Evolutionary conservation across 2,329 filamentous ascomycete genomes (phyloP).

Genomic region (Spiromastix sp.): DNA sequence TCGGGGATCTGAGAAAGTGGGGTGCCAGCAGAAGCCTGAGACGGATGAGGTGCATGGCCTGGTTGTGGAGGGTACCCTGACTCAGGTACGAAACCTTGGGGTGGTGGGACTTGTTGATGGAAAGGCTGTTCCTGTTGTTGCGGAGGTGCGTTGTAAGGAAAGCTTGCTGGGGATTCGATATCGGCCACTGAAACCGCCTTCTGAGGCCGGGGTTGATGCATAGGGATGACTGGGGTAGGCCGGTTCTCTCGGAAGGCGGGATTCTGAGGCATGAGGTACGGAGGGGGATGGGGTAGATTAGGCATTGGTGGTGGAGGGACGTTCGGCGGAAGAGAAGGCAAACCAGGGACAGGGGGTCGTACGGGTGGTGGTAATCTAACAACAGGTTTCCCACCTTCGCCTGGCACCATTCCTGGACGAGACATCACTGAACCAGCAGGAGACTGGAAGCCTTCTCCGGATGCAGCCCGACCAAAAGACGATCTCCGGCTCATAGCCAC

Average conservation of each 20-base stretch:
- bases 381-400: slow-evolving; percentile 58
- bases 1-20: slow-evolving; percentile 88
- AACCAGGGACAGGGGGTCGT: slow-evolving; percentile 18
- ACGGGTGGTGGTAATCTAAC: slow-evolving; percentile 68
- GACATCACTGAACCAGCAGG: slow-evolving; percentile 71
- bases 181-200: slow-evolving; percentile 88
- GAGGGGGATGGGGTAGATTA: slow-evolving; percentile 32
- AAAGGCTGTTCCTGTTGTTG: slow-evolving; percentile 73
- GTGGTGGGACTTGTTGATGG: slow-evolving; percentile 83
- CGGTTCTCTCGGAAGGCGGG: slow-evolving; percentile 51
- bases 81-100: slow-evolving; percentile 47
- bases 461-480: slow-evolving; percentile 58
- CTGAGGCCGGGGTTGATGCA: slow-evolving; percentile 91
- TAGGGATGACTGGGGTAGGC: slow-evolving; percentile 50
- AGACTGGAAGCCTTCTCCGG: slow-evolving; percentile 66
- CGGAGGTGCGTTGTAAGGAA: slow-evolving; percentile 49
- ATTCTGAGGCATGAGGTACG: slow-evolving; percentile 45
- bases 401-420: slow-evolving; percentile 47
- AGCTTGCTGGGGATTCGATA: slow-evolving; percentile 70
- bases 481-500: slow-evolving; percentile 81
- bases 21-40: slow-evolving; percentile 62
- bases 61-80: slow-evolving; percentile 48
- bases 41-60: slow-evolving; percentile 59
- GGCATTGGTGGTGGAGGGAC: slow-evolving; percentile 2
- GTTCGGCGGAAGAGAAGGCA: slow-evolving; percentile 10